Base-by-base conservation (phyloP, 371 early-diverging fungal genomes). In the Mortierella sp. region DNA sequence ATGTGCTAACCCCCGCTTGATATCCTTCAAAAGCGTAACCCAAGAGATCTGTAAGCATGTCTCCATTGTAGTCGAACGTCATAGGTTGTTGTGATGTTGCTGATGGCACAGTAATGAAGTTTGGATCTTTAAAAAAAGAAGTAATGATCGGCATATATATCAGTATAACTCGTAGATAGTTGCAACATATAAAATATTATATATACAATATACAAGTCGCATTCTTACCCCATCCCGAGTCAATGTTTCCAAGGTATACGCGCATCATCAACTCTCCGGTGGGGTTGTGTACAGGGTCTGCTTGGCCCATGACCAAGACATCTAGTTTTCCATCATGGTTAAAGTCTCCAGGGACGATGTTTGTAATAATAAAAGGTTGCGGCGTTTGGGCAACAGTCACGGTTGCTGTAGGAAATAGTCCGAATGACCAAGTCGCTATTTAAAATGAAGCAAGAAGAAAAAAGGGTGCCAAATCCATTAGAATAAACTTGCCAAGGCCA, bases 301-400 rank as follows among this genome's bases (percentile, higher is more conserved):
- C 77, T 73, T 89, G 88, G 1, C 88, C 89, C 91, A 95, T 91
- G 5, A 97, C 72, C 24, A 97, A 84, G 3, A 97, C 72, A 79
- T 97, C 97, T 57, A 97, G 79, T 22, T 89, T 83, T 18, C 97
- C 97, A 78, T 97, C 97, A 77, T 91, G 92, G 72, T 96, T 91
- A 61, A 88, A 96, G 75, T 97, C 97, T 55, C 94, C 94, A 9
- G 96, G 92, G 11, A 96, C 87, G 24, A 95, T 90, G 65, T 93
- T 93, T 37, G 90, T 91, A 61, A 95, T 93, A 5, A 88, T 74
- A 75, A 88, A 88, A 14, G 75, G 66, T 40, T 68, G 64, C 18
- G 81, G 75, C 35, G 72, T 65, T 45, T 80, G 81, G 0, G 68
- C 51, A 51, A 80, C 81, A 57, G 61, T 14, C 20, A 66, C 76